These are phyloP conservation scores for Coleophoma crateriformis DNA, from an alignment of 2,329 filamentous ascomycete species.

Conservation along the genomic window DNA sequence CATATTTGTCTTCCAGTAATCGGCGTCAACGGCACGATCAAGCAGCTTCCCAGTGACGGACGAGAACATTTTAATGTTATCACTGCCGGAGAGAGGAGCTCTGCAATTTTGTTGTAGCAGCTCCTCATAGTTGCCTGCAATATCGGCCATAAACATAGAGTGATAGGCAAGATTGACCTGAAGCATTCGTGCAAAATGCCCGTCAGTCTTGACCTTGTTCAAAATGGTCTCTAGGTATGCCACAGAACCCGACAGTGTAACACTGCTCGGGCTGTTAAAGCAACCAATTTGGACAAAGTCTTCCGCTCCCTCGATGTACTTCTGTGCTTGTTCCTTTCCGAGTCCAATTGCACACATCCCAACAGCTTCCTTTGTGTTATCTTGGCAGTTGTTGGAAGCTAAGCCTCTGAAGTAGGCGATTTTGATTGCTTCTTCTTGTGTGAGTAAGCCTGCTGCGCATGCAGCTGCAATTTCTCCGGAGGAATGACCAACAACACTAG, in stretches of 20 bases:
- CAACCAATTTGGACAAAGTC: slow-evolving; percentile 22
- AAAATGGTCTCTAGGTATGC: slow-evolving; percentile 6
- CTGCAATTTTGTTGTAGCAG: background rate
- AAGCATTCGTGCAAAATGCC: slow-evolving; percentile 26
- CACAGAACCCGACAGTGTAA: slow-evolving; percentile 30
- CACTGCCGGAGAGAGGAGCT: background rate
- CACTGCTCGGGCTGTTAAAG: slow-evolving; percentile 28
- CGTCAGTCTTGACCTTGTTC: slow-evolving; percentile 19
- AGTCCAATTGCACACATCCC: slow-evolving; percentile 41
- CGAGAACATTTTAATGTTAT: background rate
- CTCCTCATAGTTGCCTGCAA: slow-evolving; percentile 4
- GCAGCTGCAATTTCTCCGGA: slow-evolving; percentile 28
- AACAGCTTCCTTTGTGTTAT: slow-evolving; percentile 23
- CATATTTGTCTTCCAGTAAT: slow-evolving; percentile 2
- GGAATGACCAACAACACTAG: slow-evolving; percentile 19
- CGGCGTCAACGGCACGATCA: background rate
- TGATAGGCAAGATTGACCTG: slow-evolving; percentile 35
- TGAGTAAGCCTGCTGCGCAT: slow-evolving; percentile 19
- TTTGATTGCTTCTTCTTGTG: slow-evolving; percentile 1
- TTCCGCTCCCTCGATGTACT: slow-evolving; percentile 12
- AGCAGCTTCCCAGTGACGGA: background rate
- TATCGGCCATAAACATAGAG: slow-evolving; percentile 30
- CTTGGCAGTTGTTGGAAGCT: background rate
- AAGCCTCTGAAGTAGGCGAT: slow-evolving; percentile 8
- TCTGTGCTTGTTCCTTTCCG: slow-evolving; percentile 12